A percentile compares a stretch with the other conserved stretches of the same genome.
Evolutionary conservation across 495 filamentous ascomycete species (phyloP).

Genomic region (Penicillium angulare): DNA sequence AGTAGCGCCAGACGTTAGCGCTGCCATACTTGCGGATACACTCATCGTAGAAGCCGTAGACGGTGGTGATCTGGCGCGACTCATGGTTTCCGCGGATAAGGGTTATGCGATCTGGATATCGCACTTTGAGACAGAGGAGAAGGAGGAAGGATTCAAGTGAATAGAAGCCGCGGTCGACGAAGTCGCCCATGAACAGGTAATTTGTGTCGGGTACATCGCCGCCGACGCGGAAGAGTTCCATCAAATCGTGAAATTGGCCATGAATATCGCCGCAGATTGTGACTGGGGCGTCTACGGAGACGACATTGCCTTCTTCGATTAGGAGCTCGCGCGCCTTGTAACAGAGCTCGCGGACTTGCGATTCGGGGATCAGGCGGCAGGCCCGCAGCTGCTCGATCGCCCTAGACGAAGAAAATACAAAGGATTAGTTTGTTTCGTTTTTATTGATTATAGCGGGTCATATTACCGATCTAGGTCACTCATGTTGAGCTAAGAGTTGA

Average conservation of each 20-base stretch:
- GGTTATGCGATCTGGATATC: constrained; percentile 96
- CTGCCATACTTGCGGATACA: constrained; percentile 96
- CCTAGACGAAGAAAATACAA: no score
- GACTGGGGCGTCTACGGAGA: constrained; percentile 91
- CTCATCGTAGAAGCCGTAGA: constrained; percentile 99
- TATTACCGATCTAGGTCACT: constrained; percentile 81
- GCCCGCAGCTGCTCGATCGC: constrained; percentile 91
- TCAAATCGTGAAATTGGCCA: constrained; percentile 96
- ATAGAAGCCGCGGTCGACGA: constrained; percentile 97
- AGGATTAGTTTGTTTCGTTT: no score
- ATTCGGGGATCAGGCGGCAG: constrained; percentile 94
- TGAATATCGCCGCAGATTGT: constrained; percentile 99
- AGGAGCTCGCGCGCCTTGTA: constrained; percentile 96
- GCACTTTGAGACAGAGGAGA: constrained; percentile 92
- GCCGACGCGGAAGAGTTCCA: constrained; percentile 96
- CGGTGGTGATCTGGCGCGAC: constrained; percentile 94
- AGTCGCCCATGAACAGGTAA: constrained; percentile 99
- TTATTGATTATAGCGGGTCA: no score
- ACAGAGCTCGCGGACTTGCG: constrained; percentile 92
- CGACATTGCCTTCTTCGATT: constrained; percentile 97
- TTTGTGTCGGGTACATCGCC: constrained; percentile 96
- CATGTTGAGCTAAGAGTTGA: constrained; percentile 50
- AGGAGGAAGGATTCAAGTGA: constrained; percentile 95
- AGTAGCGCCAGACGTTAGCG: constrained; percentile 98
- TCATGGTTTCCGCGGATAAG: constrained; percentile 97